Evolutionary conservation across 2,329 filamentous ascomycete genomes (phyloP).

Genomic region (Scorias spongiosa): DNA sequence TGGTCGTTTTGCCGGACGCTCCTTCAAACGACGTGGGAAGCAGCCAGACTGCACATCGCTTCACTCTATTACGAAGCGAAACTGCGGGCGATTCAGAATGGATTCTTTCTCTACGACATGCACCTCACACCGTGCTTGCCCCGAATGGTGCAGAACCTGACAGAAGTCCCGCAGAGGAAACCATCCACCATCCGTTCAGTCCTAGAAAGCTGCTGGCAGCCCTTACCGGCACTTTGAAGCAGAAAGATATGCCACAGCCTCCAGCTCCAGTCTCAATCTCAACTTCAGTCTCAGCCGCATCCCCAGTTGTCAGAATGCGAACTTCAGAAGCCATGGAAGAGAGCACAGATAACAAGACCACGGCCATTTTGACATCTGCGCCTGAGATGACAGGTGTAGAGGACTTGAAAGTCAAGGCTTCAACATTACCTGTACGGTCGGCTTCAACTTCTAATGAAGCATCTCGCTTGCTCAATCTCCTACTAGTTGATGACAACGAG

Average conservation of each 20-base stretch:
- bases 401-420: not conserved
- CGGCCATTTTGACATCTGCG: not conserved
- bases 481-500: slow-evolving; percentile 13
- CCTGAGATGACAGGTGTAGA: not conserved
- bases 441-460: slow-evolving; percentile 5
- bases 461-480: slow-evolving; percentile 5
- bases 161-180: not conserved
- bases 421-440: slow-evolving; percentile 1
- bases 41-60: not conserved
- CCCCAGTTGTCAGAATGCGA: slow-evolving; percentile 4
- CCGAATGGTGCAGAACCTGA: not conserved
- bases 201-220: not conserved
- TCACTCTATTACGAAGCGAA: not conserved
- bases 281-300: slow-evolving; percentile 1
- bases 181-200: not conserved
- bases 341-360: slow-evolving; percentile 2
- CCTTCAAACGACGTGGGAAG: not conserved
- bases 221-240: not conserved
- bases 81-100: not conserved
- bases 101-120: not conserved
- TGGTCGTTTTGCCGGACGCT: not conserved
- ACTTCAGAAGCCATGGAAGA: slow-evolving; percentile 2
- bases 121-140: not conserved
- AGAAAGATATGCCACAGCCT: not conserved
- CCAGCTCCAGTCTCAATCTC: not conserved